Evolutionary conservation across 2,329 filamentous ascomycete genomes (phyloP), one percentile per base, ranked within the genome.

Genomic region (Cytospora piceicola): DNA sequence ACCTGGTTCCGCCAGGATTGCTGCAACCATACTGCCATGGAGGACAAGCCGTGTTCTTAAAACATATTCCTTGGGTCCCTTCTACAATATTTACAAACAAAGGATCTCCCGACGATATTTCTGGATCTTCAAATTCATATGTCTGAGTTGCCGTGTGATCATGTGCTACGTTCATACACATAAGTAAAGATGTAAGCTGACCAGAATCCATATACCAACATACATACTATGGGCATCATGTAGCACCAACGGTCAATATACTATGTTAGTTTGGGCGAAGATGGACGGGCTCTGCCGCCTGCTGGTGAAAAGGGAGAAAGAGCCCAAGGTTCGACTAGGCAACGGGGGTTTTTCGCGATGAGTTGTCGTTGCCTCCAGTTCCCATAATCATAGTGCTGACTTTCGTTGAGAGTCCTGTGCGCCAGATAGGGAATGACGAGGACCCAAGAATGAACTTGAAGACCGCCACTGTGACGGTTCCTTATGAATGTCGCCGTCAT

Each of bases 401-500:
- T 4, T 42, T 42, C 17, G 39, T 42, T 8, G 39, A 14, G 17
- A 49, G 46, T 20, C 22, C 46, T n/a, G 4, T 14, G 46, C n/a
- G n/a, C 46, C 42, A 22, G 20, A 22, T 8, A 46, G 9, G 20
- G 17, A 7, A 11, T 46, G 17, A 46, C 29, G 27, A 54, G 17
- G 32, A 42, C 46, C n/a, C 27, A 29, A 8, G 17, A 24, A n/a
- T 29, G 36, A 39, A 53, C 24, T 30, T 22, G 27, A 46, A 34
- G 39, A 63, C n/a, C 42, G 53, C 29, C 27, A 57, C 55, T 53
- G 52, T 30, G 30, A 51, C 15, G n/a, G 20, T 51, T 3, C 46
- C 29, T 42, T 57, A 27, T 30, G 49, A 49, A 49, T n/a, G 39
- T 62, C 6, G 34, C 77, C 80, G 73, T 80, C 79, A 58, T 76